Percentiles rank a stretch among this genome's conserved stretches.
phyloP scores from a whole-genome alignment of 1,284 basidiomycete genomes.

The Fomitopsis palustris region DNA sequence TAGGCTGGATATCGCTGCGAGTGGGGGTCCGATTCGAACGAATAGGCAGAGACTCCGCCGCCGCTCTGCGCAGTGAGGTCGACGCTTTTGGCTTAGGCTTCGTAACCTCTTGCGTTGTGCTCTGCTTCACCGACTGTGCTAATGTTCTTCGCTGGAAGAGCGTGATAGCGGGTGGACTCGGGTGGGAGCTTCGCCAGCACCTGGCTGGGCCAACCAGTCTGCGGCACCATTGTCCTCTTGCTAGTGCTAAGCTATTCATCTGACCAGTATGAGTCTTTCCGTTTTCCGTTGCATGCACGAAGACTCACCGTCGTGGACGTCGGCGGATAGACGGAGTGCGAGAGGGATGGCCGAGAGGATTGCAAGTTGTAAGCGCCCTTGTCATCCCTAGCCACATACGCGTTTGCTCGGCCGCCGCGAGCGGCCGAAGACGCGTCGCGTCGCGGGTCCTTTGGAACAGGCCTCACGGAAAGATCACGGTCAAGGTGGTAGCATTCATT shows the following conservation, averaged over 20 bases:
- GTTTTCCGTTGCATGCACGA: background rate
- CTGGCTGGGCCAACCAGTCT: slow-evolving; percentile 3
- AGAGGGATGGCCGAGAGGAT: too few species aligned
- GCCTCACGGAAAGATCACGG: too few species aligned
- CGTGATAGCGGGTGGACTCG: background rate
- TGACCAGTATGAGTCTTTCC: background rate
- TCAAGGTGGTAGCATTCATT: too few species aligned
- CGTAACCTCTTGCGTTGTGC: slow-evolving; percentile 3
- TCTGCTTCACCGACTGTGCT: slow-evolving; percentile 5
- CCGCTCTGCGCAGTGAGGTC: slow-evolving; percentile 66
- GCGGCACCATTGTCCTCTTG: slow-evolving; percentile 6
- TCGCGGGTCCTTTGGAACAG: background rate
- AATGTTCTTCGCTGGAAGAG: slow-evolving; percentile 9
- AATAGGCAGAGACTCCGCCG: slow-evolving; percentile 74
- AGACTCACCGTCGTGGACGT: background rate
- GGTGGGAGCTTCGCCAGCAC: slow-evolving; percentile 5
- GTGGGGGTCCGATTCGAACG: slow-evolving; percentile 78
- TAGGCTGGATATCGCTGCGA: slow-evolving; percentile 65
- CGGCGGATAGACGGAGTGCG: too few species aligned
- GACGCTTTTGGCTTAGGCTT: slow-evolving; percentile 71
- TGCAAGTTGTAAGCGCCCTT: too few species aligned
- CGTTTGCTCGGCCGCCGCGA: background rate
- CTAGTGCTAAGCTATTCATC: slow-evolving; percentile 1
- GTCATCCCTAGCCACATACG: background rate
- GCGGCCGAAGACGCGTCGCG: background rate